These are phyloP conservation scores for Candida methanosorbosa DNA, from an alignment of 805 yeast genomes.

Conservation along the genomic window DNA sequence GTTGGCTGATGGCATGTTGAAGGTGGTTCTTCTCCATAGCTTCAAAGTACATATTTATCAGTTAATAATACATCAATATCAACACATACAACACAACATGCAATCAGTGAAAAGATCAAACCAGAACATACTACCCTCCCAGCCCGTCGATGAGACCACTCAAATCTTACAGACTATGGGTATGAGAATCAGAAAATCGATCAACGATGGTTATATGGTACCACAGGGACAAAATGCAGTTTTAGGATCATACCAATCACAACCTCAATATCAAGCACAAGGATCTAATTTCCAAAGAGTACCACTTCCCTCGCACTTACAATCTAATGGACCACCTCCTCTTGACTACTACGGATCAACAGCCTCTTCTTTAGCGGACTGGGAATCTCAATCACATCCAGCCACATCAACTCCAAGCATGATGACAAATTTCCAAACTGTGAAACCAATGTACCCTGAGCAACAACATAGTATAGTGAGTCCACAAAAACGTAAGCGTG, in stretches of 20 bases:
- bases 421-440: conserved; percentile 2
- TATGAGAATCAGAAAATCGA: conserved; percentile 63
- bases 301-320: conserved; percentile 32
- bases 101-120: conserved; percentile 3
- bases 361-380: conserved; percentile 32
- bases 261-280: conserved; percentile 1
- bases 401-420: background rate
- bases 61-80: too few relatives aligned
- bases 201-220: conserved; percentile 47
- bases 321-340: conserved; percentile 25
- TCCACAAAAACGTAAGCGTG: conserved; percentile 21
- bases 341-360: conserved; percentile 36
- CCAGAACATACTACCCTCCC: background rate
- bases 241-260: conserved; percentile 3
- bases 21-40: too few relatives aligned
- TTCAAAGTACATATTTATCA: too few relatives aligned
- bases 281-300: conserved; percentile 19
- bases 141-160: conserved; percentile 17
- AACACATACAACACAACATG: too few relatives aligned
- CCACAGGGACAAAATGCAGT: conserved; percentile 1
- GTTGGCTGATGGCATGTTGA: too few relatives aligned
- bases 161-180: conserved; percentile 48
- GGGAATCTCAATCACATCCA: conserved; percentile 22
- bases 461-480: background rate
- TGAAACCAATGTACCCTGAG: background rate